phyloP scores from a whole-genome alignment of 2,329 filamentous ascomycete species.

The Cladosporium sp. region DNA sequence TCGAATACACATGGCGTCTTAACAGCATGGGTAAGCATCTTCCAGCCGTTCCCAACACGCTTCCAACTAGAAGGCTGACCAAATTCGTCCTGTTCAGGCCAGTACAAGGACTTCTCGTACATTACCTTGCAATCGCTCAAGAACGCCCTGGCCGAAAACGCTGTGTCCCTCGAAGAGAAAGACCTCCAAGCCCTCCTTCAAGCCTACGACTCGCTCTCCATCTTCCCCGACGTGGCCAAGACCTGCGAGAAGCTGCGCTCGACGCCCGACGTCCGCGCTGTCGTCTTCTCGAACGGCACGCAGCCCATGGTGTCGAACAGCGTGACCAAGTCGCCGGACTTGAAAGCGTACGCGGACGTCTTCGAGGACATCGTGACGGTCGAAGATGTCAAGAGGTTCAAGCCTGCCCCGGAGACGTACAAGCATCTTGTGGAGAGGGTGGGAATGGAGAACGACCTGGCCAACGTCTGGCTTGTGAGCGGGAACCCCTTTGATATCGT shows the following conservation, averaged over 20 bases:
- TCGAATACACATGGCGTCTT: slow-evolving; percentile 71
- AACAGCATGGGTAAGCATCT: slow-evolving; percentile 65
- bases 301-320: slow-evolving; percentile 56
- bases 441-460: slow-evolving; percentile 41
- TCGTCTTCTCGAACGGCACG: slow-evolving; percentile 68
- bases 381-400: slow-evolving; percentile 55
- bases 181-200: slow-evolving; percentile 51
- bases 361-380: slow-evolving; percentile 57
- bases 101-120: slow-evolving; percentile 56
- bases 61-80: slow-evolving; percentile 34
- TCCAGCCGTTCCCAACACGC: not conserved
- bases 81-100: slow-evolving; percentile 18
- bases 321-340: slow-evolving; percentile 50
- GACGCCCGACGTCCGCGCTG: slow-evolving; percentile 42
- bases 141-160: slow-evolving; percentile 58
- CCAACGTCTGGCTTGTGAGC: slow-evolving; percentile 61
- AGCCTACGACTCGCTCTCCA: slow-evolving; percentile 57
- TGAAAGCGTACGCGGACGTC: slow-evolving; percentile 42
- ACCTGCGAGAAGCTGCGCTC: slow-evolving; percentile 45
- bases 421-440: slow-evolving; percentile 49
- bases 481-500: slow-evolving; percentile 69
- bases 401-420: slow-evolving; percentile 60
- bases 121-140: slow-evolving; percentile 57
- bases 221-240: slow-evolving; percentile 57
- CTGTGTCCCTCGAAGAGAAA: slow-evolving; percentile 38